Percentiles rank a stretch among this genome's conserved stretches.
Conservation (phyloP, 805 yeast species). For the Lipomyces yamadae region DNA sequence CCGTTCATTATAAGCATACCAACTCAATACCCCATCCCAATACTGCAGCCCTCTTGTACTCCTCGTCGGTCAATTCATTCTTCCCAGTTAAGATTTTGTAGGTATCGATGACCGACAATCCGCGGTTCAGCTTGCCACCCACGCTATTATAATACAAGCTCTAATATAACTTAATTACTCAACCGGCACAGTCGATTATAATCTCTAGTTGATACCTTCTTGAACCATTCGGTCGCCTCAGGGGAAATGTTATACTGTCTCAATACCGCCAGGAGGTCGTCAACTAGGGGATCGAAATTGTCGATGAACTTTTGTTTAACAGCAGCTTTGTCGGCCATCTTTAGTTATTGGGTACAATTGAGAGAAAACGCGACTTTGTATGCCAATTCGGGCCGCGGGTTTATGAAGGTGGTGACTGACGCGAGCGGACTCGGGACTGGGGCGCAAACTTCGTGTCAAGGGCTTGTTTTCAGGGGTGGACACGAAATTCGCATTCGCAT, state of each 20-base stretch:
- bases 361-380: background rate
- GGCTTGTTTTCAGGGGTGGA: background rate
- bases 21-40: constrained; percentile 96
- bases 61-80: constrained; percentile 64
- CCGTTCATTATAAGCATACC: constrained; percentile 16
- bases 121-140: constrained; percentile 96
- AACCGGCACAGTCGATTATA: background rate
- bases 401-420: too few relatives aligned
- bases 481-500: too few relatives aligned
- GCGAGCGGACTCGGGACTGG: background rate
- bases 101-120: constrained; percentile 92
- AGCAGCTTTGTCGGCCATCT: constrained; percentile 33
- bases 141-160: constrained; percentile 85
- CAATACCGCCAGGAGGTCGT: constrained; percentile 69
- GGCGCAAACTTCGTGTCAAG: background rate
- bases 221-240: constrained; percentile 87
- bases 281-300: constrained; percentile 77
- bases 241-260: constrained; percentile 76
- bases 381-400: background rate
- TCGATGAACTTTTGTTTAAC: constrained; percentile 40
- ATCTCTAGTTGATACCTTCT: constrained; percentile 44
- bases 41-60: constrained; percentile 82
- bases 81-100: constrained; percentile 76
- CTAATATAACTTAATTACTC: constrained; percentile 17
- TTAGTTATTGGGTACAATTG: background rate